Evolutionary conservation across 2,329 filamentous ascomycete genomes (phyloP), one percentile per base, ranked within the genome.

Genomic region (Apiospora phragmitis): DNA sequence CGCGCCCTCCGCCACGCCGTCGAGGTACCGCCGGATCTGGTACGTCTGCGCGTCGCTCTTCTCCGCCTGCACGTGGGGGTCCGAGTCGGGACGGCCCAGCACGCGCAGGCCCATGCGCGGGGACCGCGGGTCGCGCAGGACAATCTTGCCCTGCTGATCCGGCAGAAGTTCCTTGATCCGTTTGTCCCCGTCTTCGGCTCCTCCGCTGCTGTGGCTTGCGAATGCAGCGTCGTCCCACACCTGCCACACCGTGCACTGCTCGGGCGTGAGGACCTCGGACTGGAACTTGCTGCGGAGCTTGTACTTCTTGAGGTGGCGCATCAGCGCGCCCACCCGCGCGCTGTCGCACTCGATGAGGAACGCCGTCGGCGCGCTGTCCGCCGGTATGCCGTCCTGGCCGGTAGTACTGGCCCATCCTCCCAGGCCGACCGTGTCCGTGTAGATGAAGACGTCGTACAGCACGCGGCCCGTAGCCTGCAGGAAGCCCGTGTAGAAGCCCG

Each of bases 401-500:
- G n/a, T n/a, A n/a, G n/a, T n/a, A n/a, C n/a, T n/a, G n/a, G n/a
- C n/a, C n/a, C n/a, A n/a, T n/a, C 16, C 51, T 14, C 55, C 55
- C 18, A 76, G 62, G 29, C 76, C 76, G 65, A 80, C 77, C 65
- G 82, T 77, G 73, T 89, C 83, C 0, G 91, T 92, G 84, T 97
- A 98, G 66, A 99, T 86, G 81, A 98, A 97, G 68, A 94, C 92
- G 82, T 99, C 96, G 83, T 95, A 89, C 59, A 98, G 84, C 12
- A 99, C 88, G 70, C 95, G 89, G 55, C 96, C 96, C 72, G 90
- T 89, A 9, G 95, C 94, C 75, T 93, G 97, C 55, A 99, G 86
- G 77, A 99, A 97, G 0, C 91, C 94, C 8, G 92, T 87, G 81
- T 97, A 98, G 80, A 92, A 91, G 4, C 90, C 91, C 82, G 76